Percentiles rank a stretch among this genome's conserved stretches.
phyloP scores from a whole-genome alignment of 192 early-diverging fungal genomes.

The Linnemannia zychae region DNA sequence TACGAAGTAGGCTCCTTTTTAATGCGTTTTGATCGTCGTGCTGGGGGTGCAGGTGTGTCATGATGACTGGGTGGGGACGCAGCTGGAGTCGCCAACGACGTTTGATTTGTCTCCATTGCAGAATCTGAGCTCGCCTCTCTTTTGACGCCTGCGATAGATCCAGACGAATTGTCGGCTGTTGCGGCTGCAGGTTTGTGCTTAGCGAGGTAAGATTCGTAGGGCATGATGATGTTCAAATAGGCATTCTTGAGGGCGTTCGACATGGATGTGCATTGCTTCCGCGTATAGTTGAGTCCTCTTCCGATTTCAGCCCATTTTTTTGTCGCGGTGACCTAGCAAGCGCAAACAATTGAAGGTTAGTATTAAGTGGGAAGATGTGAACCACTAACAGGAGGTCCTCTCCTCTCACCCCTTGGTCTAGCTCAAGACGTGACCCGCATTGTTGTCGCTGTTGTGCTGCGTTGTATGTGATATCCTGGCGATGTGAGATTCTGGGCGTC shows the following conservation, averaged over 20 bases:
- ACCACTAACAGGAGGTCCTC: background rate
- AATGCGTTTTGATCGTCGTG: slow-evolving; percentile 46
- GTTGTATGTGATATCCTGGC: background rate
- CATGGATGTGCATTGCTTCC: slow-evolving; percentile 76
- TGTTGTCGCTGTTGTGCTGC: background rate
- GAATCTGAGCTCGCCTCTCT: slow-evolving; percentile 41
- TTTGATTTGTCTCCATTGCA: slow-evolving; percentile 21
- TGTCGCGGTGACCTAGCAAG: slow-evolving; percentile 68
- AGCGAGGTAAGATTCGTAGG: slow-evolving; percentile 71
- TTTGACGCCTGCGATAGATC: slow-evolving; percentile 11
- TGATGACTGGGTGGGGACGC: slow-evolving; percentile 30
- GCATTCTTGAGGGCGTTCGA: slow-evolving; percentile 75
- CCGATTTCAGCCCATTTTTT: slow-evolving; percentile 88
- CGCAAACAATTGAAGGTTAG: background rate
- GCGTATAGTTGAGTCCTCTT: slow-evolving; percentile 73
- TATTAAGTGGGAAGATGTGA: background rate
- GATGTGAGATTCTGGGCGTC: background rate
- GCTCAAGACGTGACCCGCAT: slow-evolving; percentile 6
- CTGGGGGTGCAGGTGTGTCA: slow-evolving; percentile 15
- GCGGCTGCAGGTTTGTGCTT: slow-evolving; percentile 47
- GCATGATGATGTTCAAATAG: slow-evolving; percentile 72
- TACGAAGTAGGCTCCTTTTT: slow-evolving; percentile 50
- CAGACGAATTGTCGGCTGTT: slow-evolving; percentile 11
- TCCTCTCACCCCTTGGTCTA: slow-evolving; percentile 1
- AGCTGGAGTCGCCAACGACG: slow-evolving; percentile 31